These are phyloP conservation scores for Chernovozyma sophiae-reginae DNA, from an alignment of 1,139 yeast genomes.

Conservation along the genomic window DNA sequence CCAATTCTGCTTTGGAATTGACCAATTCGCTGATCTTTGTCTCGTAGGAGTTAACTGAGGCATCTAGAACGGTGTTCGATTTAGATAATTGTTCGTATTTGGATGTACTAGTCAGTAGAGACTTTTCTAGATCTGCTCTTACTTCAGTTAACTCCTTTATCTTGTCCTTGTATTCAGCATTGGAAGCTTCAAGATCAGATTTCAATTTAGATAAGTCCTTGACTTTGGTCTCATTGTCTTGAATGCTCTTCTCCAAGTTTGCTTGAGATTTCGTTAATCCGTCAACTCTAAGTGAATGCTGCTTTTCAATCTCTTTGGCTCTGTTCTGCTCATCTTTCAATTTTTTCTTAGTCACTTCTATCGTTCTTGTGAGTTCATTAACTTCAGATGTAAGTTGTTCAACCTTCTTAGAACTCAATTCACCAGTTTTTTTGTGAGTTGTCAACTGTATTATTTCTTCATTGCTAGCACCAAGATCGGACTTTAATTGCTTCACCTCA, in stretches of 20 bases:
- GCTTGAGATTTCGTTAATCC: neutral
- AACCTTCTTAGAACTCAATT: slow-evolving; percentile 7
- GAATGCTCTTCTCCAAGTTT: neutral
- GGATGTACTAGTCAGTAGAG: neutral
- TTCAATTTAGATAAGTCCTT: neutral
- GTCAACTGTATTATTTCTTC: neutral
- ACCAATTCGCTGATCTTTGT: neutral
- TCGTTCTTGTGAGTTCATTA: slow-evolving; percentile 5
- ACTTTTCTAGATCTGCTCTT: neutral
- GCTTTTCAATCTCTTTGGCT: slow-evolving; percentile 3
- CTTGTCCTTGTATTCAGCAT: neutral
- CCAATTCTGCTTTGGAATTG: neutral
- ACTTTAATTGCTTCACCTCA: slow-evolving; percentile 1
- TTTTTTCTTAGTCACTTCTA: slow-evolving; percentile 8
- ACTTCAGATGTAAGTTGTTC: neutral
- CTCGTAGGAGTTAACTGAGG: neutral
- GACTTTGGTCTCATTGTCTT: neutral
- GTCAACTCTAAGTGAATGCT: neutral
- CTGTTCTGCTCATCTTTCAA: slow-evolving; percentile 8
- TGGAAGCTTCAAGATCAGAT: neutral
- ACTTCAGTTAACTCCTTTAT: neutral
- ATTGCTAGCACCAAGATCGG: neutral
- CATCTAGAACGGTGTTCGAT: neutral
- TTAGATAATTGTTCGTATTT: neutral
- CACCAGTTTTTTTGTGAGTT: slow-evolving; percentile 3